Evolutionary conservation across 768 basidiomycete species (phyloP), one percentile per base, ranked within the genome.

Genomic region (Daedaleopsis nitida): DNA sequence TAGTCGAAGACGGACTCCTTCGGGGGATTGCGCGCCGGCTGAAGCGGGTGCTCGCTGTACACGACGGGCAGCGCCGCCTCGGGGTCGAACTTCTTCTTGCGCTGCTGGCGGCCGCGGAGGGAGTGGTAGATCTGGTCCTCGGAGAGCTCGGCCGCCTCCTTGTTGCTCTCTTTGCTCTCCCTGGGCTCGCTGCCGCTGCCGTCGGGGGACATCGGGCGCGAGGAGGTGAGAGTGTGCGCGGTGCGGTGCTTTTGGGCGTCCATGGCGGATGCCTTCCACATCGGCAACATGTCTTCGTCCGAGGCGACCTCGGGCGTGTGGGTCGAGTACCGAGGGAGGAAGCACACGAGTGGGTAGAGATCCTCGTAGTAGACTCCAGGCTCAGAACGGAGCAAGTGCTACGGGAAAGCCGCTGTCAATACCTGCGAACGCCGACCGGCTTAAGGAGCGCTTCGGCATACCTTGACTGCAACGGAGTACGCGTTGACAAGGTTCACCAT

Each of bases 401-500:
- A 11, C 34, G 19, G 11, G 14, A 50, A 56, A 32, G 27, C 7
- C 0, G 23, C 32, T 7, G 59, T 58, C 38, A 55, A 34, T 2
- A 13, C 16, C 1, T 49, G 5, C 10, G 47, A 47, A 49, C 19
- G 11, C 35, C 10, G 24, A 21, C 38, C 24, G 34, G 1, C 16
- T 55, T 27, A 24, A 21, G 19, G 23, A 43, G n/a, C 16, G 35
- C 42, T 60, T 24, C 34, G n/a, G 13, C 14, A 21, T 27, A 85
- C 86, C 79, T 91, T 89, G 55, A 88, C 81, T 5, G 88, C 74
- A 5, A 89, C 86, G 1, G 86, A 78, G 68, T 83, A 89, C 0
- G 86, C 88, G 78, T 88, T 86, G 19, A 89, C 84, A 52, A 91
- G 70, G 67, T 89, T 89, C 59, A 91, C 78, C 81, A 89, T 88